Conservation (phyloP, 805 yeast genomes). For the Monosporozyma aerobia region DNA sequence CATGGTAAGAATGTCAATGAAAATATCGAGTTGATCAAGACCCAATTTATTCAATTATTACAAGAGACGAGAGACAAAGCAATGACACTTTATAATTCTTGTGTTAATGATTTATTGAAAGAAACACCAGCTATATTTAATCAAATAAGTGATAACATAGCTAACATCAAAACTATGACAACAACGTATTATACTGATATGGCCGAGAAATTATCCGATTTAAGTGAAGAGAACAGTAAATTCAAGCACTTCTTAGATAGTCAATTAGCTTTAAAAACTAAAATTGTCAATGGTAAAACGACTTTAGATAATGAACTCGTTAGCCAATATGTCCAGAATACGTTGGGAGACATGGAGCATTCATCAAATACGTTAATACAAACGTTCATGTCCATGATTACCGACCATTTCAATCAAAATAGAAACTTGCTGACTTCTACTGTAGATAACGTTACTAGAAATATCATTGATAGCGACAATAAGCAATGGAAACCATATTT, state of each 20-base stretch:
- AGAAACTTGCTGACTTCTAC: constrained; percentile 18
- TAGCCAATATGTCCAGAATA: constrained; percentile 12
- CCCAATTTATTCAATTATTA: constrained; percentile 13
- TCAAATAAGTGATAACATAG: constrained; percentile 13
- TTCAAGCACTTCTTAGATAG: constrained; percentile 24
- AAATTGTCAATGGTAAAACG: background rate
- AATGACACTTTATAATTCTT: constrained; percentile 17
- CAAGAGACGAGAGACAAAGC: constrained; percentile 13
- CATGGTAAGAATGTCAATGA: constrained; percentile 9
- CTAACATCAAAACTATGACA: constrained; percentile 11
- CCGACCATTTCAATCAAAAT: constrained; percentile 17
- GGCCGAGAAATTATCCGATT: constrained; percentile 22
- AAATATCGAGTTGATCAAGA: constrained; percentile 13
- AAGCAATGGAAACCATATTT: constrained; percentile 22
- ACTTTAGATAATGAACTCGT: background rate
- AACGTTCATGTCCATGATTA: constrained; percentile 17
- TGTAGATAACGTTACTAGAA: constrained; percentile 21
- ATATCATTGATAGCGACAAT: constrained; percentile 26
- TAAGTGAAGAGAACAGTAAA: constrained; percentile 27
- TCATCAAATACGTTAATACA: constrained; percentile 17
- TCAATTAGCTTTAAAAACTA: constrained; percentile 18
- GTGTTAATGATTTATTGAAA: constrained; percentile 15
- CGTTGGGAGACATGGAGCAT: constrained; percentile 18
- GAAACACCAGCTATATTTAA: constrained; percentile 19
- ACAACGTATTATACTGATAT: constrained; percentile 13